Evolutionary conservation across 2,329 filamentous ascomycete species (phyloP).

Genomic region (Endothia cerciana): DNA sequence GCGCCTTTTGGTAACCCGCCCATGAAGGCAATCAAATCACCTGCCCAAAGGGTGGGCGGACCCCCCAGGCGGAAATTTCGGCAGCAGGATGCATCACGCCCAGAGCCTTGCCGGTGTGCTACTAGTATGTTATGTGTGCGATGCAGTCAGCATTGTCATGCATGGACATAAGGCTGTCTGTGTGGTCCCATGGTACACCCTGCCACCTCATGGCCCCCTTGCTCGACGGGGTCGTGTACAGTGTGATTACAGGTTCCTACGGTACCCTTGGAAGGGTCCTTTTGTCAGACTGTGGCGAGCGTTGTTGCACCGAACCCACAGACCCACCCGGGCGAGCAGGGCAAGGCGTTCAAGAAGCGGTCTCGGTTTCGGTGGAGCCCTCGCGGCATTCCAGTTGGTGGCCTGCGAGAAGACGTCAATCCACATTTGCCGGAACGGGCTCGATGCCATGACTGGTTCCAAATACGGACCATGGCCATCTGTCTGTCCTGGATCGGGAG

Average conservation of each 20-base stretch:
- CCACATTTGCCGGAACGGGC: too few relatives aligned
- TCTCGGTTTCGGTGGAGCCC: not conserved
- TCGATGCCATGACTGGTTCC: not conserved
- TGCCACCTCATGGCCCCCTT: conserved; percentile 23
- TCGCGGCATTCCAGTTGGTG: too few relatives aligned
- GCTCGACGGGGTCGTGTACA: not conserved
- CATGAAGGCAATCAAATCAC: too few relatives aligned
- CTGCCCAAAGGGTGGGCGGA: too few relatives aligned
- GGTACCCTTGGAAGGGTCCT: not conserved
- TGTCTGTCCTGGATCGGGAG: not conserved
- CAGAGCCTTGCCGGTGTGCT: not conserved
- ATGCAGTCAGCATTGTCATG: conserved; percentile 10
- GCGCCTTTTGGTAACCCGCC: too few relatives aligned
- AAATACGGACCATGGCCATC: not conserved
- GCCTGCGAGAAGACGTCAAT: too few relatives aligned
- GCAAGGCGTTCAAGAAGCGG: not conserved
- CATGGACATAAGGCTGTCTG: conserved; percentile 11
- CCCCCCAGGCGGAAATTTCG: too few relatives aligned
- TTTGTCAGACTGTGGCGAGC: not conserved
- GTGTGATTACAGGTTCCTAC: too few relatives aligned
- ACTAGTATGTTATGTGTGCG: not conserved
- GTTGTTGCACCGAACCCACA: not conserved
- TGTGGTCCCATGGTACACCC: not conserved
- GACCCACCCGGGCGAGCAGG: not conserved
- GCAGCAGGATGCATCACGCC: too few relatives aligned